Evolutionary conservation across 371 early-diverging fungal species (phyloP).

Genomic region (Nosema muscidifuracis): DNA sequence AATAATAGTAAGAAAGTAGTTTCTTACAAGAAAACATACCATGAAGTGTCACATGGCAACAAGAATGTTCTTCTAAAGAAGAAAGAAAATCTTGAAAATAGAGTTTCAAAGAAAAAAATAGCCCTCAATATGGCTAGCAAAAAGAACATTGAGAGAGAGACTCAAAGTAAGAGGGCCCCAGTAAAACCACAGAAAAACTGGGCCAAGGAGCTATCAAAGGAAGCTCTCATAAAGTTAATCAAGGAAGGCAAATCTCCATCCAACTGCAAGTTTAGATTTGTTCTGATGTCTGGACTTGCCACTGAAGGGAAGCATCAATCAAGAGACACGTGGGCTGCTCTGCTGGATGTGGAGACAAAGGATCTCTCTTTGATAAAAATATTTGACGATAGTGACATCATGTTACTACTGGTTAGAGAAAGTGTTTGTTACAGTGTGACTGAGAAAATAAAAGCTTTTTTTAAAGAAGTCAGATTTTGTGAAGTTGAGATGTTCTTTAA

Average conservation of each 20-base stretch:
- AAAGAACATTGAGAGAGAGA: neutral
- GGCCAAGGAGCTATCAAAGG: neutral
- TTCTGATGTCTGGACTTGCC: neutral
- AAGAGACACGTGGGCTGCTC: slow-evolving; percentile 2
- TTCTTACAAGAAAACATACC: neutral
- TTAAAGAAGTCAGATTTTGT: neutral
- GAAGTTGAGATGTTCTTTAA: neutral
- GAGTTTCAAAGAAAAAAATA: neutral
- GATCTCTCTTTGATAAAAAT: neutral
- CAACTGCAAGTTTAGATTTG: neutral
- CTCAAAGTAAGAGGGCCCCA: neutral
- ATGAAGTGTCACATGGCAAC: neutral
- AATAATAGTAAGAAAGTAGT: neutral
- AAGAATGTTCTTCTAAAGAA: neutral
- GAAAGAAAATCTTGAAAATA: too few relatives aligned
- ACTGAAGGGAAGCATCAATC: neutral
- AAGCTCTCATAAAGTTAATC: neutral
- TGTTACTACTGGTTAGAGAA: neutral
- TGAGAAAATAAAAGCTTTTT: neutral
- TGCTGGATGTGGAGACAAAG: neutral
- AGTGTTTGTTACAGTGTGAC: neutral
- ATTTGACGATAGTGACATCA: neutral
- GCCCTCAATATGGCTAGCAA: neutral
- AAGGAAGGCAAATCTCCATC: neutral
- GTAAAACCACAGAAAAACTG: neutral